A percentile compares a stretch with the other conserved stretches of the same genome.
Conservation (phyloP, 129 eudicot species). For the Tagetes erecta region DNA sequence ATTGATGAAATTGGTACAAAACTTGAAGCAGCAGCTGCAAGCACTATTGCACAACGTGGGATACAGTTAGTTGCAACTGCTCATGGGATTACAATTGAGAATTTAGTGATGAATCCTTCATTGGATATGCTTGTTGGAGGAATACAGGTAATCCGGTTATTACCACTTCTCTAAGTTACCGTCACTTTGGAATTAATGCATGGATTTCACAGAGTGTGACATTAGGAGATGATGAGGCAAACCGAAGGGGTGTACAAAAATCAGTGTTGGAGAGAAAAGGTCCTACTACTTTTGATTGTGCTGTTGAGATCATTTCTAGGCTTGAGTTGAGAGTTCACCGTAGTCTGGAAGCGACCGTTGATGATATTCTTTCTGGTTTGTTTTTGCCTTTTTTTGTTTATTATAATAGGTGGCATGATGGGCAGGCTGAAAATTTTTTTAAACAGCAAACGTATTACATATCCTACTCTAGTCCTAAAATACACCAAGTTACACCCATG, state of each 20-base stretch:
- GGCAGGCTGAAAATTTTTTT: not conserved
- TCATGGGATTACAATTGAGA: constrained; percentile 93
- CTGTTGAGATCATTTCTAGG: constrained; percentile 92
- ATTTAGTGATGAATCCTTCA: constrained; percentile 87
- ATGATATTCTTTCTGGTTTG: constrained; percentile 86
- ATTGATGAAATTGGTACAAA: constrained; percentile 98
- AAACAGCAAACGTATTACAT: too few species aligned
- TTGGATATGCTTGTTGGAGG: constrained; percentile 99
- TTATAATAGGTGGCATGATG: constrained; percentile 5
- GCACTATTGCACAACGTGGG: constrained; percentile 98
- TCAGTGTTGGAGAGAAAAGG: constrained; percentile 89
- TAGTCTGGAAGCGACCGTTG: constrained; percentile 81
- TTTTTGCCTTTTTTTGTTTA: constrained; percentile 4
- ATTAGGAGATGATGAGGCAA: constrained; percentile 96
- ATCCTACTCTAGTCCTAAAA: too few species aligned
- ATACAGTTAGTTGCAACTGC: constrained; percentile 99
- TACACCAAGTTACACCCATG: too few species aligned
- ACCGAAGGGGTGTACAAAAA: constrained; percentile 93
- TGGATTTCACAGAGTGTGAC: constrained; percentile 73
- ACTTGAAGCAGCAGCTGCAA: constrained; percentile 97
- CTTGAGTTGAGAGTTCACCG: constrained; percentile 72
- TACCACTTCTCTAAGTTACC: not conserved
- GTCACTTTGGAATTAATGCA: constrained; percentile 6
- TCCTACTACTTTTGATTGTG: constrained; percentile 81
- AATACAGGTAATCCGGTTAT: constrained; percentile 58